Percentiles rank a stretch among this genome's conserved stretches.
Conservation (phyloP, 2,329 filamentous ascomycete species). For the Juglanconis juglandina region DNA sequence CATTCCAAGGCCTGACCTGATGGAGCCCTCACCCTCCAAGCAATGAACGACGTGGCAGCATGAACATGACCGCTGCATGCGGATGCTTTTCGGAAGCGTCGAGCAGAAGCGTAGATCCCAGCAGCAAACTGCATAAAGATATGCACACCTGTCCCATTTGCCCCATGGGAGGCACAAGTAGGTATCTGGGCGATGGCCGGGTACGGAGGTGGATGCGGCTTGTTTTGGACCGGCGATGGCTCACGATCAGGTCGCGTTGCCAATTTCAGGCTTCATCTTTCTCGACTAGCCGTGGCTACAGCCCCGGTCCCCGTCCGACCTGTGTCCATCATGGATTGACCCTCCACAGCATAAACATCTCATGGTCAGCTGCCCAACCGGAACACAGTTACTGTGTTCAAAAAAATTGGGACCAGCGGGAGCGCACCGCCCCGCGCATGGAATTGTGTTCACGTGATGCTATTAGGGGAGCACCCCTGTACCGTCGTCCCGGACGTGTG, state of each 20-base stretch:
- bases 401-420: constrained; percentile 16
- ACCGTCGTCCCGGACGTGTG: neutral
- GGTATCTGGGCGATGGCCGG: neutral
- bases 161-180: neutral
- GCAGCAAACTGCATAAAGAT: neutral
- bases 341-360: constrained; percentile 4
- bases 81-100: neutral
- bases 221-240: neutral
- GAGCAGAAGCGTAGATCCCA: neutral
- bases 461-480: constrained; percentile 13
- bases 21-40: neutral
- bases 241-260: neutral
- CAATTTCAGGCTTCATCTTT: neutral
- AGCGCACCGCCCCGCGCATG: constrained; percentile 13
- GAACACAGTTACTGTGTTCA: constrained; percentile 13
- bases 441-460: constrained; percentile 15
- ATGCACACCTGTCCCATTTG: neutral
- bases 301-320: constrained; percentile 4
- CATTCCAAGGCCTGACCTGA: neutral
- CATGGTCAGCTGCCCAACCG: constrained; percentile 14
- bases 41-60: constrained; percentile 1
- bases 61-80: neutral
- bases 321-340: constrained; percentile 12
- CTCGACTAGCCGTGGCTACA: neutral
- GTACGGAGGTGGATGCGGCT: neutral